Conservation (phyloP, 192 early-diverging fungal genomes). For the Cetraspora pellucida region DNA sequence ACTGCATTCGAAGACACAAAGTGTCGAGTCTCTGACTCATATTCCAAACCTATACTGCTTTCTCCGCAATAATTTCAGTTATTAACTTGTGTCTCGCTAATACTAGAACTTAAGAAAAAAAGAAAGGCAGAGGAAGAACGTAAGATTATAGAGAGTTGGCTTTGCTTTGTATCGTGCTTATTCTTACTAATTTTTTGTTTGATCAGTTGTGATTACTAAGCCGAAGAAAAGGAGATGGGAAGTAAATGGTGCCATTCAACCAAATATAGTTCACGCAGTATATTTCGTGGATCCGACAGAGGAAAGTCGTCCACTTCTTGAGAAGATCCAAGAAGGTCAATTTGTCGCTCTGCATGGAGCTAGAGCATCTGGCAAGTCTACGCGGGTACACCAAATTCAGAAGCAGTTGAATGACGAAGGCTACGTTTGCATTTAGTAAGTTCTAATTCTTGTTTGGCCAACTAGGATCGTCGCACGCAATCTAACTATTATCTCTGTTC, state of each 20-base stretch:
- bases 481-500: not conserved
- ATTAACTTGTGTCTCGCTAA: not conserved
- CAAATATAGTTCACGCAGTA: constrained; percentile 2
- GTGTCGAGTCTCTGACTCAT: no score
- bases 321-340: constrained; percentile 30
- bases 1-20: no score
- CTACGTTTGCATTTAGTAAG: constrained; percentile 42
- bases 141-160: constrained; percentile 16
- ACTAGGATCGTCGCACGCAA: not conserved
- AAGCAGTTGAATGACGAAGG: constrained; percentile 28
- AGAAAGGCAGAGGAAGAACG: constrained; percentile 26
- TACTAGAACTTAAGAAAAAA: constrained; percentile 26
- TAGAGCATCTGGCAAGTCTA: constrained; percentile 43
- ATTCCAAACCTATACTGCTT: constrained; percentile 24
- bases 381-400: constrained; percentile 36
- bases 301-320: constrained; percentile 36
- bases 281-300: constrained; percentile 41
- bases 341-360: constrained; percentile 36
- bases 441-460: not conserved
- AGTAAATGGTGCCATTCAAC: constrained; percentile 27
- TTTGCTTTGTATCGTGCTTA: not conserved
- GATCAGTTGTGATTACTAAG: constrained; percentile 16
- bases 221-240: constrained; percentile 23
- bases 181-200: constrained; percentile 16
- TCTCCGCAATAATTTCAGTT: constrained; percentile 1